These are phyloP conservation scores for Paecilomyces sp. DNA, from an alignment of 2,329 filamentous ascomycete species.

Conservation along the genomic window DNA sequence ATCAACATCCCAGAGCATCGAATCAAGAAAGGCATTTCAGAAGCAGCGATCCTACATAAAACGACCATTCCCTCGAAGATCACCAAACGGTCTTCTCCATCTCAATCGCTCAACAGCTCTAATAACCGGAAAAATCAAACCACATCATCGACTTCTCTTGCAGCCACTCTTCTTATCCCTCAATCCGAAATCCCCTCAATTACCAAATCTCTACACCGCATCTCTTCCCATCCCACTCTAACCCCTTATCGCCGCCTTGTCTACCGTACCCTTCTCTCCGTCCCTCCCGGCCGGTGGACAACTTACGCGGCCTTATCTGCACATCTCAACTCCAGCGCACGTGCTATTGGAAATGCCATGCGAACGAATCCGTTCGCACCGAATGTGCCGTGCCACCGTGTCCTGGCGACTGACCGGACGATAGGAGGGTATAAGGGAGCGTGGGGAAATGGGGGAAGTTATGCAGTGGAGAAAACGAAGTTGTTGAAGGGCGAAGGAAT, in stretches of 20 bases:
- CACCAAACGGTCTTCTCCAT: not conserved
- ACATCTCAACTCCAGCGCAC: constrained; percentile 62
- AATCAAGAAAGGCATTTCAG: not conserved
- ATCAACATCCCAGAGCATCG: not conserved
- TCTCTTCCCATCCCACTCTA: constrained; percentile 38
- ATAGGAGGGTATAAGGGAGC: constrained; percentile 47
- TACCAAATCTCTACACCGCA: constrained; percentile 29
- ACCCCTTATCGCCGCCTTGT: constrained; percentile 49
- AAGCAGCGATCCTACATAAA: not conserved
- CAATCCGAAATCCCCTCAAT: not conserved
- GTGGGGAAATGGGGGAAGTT: constrained; percentile 40
- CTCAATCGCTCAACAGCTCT: not conserved
- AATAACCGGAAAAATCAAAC: not conserved
- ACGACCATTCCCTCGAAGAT: not conserved
- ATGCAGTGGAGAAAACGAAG: constrained; percentile 34
- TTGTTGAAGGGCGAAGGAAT: constrained; percentile 38
- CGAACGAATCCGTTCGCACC: constrained; percentile 76
- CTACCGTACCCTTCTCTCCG: constrained; percentile 67
- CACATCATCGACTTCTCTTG: not conserved
- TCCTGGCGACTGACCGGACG: constrained; percentile 63
- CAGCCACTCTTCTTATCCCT: not conserved
- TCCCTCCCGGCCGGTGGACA: constrained; percentile 66
- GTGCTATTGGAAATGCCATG: constrained; percentile 71
- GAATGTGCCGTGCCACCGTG: constrained; percentile 72
- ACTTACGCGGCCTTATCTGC: constrained; percentile 69